Evolutionary conservation across 2,329 filamentous ascomycete species (phyloP).

Genomic region (Trichophyton mentagrophytes): DNA sequence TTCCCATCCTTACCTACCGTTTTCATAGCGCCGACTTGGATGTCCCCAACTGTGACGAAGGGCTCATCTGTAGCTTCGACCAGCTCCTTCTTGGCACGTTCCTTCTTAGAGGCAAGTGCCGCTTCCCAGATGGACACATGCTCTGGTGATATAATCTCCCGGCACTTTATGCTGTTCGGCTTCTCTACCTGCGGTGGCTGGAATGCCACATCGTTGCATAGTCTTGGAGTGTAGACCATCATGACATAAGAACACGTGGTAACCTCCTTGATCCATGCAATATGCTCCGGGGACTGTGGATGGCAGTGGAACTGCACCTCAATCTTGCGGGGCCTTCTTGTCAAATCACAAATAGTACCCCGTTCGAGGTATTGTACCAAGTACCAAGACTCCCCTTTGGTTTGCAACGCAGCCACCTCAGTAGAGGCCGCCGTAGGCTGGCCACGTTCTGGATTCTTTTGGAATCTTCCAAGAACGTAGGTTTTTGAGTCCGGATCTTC

Average conservation of each 20-base stretch:
- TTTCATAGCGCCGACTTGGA: conserved; percentile 45
- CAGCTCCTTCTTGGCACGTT: conserved; percentile 22
- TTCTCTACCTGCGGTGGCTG: conserved; percentile 64
- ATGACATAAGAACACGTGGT: conserved; percentile 86
- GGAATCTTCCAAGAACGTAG: conserved; percentile 60
- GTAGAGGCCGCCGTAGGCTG: conserved; percentile 17
- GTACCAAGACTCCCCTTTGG: conserved; percentile 73
- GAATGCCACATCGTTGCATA: conserved; percentile 81
- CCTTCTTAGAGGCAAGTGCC: conserved; percentile 17
- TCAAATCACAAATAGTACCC: conserved; percentile 77
- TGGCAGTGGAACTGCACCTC: conserved; percentile 73
- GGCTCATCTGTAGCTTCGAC: conserved; percentile 22
- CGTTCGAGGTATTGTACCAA: conserved; percentile 68
- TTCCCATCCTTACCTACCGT: conserved; percentile 44
- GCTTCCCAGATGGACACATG: conserved; percentile 39
- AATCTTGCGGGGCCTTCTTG: conserved; percentile 64
- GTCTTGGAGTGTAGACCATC: conserved; percentile 77
- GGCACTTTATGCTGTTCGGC: conserved; percentile 65
- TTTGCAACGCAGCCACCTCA: conserved; percentile 53
- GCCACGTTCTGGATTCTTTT: conserved; percentile 20
- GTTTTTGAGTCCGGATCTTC: conserved; percentile 64
- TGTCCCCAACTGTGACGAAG: conserved; percentile 41
- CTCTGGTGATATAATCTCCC: conserved; percentile 52
- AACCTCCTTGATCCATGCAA: conserved; percentile 86
- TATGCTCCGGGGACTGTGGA: conserved; percentile 60